Percentiles rank a stretch among this genome's conserved stretches.
Conservation (phyloP, 2,329 filamentous ascomycete species). For the Phaeosphaeria sp. region DNA sequence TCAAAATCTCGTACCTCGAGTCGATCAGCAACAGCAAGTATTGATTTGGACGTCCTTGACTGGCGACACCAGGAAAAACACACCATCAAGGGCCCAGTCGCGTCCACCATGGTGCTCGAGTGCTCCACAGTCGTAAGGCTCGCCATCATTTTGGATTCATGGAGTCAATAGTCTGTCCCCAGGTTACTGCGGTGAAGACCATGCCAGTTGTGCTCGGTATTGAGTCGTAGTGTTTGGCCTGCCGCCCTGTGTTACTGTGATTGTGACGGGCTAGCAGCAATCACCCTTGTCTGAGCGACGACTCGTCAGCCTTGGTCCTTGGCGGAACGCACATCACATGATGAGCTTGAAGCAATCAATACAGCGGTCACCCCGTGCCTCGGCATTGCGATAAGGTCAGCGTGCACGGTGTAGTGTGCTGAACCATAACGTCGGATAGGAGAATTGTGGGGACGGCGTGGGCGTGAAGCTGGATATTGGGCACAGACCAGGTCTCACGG, state of each 20-base stretch:
- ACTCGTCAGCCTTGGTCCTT: neutral
- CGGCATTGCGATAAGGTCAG: constrained; percentile 23
- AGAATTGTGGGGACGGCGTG: constrained; percentile 10
- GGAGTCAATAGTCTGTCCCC: neutral
- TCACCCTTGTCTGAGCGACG: constrained; percentile 4
- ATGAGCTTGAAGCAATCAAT: neutral
- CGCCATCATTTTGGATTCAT: neutral
- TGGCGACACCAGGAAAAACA: too few relatives aligned
- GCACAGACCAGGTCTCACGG: neutral
- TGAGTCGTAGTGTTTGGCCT: neutral
- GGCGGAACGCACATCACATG: neutral
- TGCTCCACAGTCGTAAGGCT: neutral
- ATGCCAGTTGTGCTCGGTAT: neutral
- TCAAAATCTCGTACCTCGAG: too few relatives aligned
- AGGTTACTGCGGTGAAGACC: neutral
- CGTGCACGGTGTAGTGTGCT: constrained; percentile 1
- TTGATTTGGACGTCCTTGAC: neutral
- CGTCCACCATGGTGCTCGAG: neutral
- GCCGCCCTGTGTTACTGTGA: neutral
- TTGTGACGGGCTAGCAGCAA: neutral
- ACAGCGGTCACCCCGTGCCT: constrained; percentile 10
- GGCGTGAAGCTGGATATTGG: constrained; percentile 1
- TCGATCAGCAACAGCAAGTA: neutral
- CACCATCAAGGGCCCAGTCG: neutral
- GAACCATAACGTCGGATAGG: constrained; percentile 14